Percentiles rank a stretch among this genome's conserved stretches.
These are phyloP conservation scores for Dothideomycetidae sp. DNA, from an alignment of 2,329 filamentous ascomycete genomes.

Conservation along the genomic window DNA sequence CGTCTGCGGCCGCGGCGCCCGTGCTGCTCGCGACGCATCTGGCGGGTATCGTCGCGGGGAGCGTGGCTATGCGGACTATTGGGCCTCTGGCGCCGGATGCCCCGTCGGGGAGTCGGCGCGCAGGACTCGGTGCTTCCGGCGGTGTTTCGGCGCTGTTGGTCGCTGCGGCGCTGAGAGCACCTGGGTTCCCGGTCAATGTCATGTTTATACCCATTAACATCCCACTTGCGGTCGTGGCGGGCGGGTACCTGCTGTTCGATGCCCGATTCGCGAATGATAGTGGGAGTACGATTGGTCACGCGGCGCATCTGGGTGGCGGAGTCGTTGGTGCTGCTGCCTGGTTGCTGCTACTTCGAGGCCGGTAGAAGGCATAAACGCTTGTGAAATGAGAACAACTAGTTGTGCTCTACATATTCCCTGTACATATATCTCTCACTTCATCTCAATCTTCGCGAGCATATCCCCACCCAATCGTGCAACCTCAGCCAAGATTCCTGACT, in stretches of 20 bases:
- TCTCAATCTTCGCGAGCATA: constrained; percentile 54
- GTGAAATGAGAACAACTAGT: not conserved
- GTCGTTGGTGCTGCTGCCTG: constrained; percentile 1
- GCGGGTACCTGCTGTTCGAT: constrained; percentile 5
- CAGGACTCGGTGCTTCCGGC: constrained; percentile 4
- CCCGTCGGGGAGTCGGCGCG: not conserved
- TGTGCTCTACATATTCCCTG: not conserved
- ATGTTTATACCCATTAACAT: constrained; percentile 6
- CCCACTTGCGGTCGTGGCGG: constrained; percentile 4
- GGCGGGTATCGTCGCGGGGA: constrained; percentile 5
- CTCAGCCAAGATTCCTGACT: constrained; percentile 53
- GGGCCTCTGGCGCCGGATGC: too few relatives aligned
- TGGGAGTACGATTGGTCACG: constrained; percentile 6
- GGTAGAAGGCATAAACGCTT: not conserved
- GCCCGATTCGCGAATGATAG: constrained; percentile 2
- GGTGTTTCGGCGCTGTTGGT: constrained; percentile 6
- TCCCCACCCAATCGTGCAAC: constrained; percentile 49
- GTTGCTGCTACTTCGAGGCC: not conserved
- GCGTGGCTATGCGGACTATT: not conserved
- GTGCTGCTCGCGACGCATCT: constrained; percentile 1
- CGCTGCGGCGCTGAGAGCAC: constrained; percentile 1
- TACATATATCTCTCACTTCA: constrained; percentile 15
- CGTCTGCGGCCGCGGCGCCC: not conserved
- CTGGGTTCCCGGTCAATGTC: constrained; percentile 6
- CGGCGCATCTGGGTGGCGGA: constrained; percentile 7